These are phyloP conservation scores for Keqinozyma sinolaborantium DNA, from an alignment of 1,139 yeast species.

Conservation along the genomic window DNA sequence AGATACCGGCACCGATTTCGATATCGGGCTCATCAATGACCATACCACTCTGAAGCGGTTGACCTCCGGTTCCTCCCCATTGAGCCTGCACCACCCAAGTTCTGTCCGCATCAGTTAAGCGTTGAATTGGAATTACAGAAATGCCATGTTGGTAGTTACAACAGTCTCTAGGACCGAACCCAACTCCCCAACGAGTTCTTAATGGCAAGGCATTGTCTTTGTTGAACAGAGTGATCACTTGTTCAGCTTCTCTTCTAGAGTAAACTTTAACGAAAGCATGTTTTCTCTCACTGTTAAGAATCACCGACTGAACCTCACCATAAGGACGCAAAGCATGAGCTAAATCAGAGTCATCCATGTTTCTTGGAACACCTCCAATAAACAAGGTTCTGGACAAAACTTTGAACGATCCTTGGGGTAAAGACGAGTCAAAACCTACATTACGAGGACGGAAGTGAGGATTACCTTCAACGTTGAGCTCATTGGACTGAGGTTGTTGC, in stretches of 20 bases:
- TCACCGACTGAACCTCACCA: constrained; percentile 93
- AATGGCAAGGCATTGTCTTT: constrained; percentile 50
- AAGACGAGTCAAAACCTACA: constrained; percentile 62
- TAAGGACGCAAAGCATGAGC: constrained; percentile 71
- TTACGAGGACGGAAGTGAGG: constrained; percentile 73
- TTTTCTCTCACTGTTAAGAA: constrained; percentile 80
- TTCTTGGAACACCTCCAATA: constrained; percentile 87
- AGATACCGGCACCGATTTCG: constrained; percentile 90
- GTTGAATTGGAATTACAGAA: constrained; percentile 78
- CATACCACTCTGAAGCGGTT: constrained; percentile 75
- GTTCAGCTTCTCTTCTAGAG: constrained; percentile 91
- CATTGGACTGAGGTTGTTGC: constrained; percentile 31
- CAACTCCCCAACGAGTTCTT: constrained; percentile 98
- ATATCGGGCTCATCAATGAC: constrained; percentile 97
- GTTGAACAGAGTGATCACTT: constrained; percentile 56
- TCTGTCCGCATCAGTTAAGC: constrained; percentile 91
- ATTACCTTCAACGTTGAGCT: constrained; percentile 63
- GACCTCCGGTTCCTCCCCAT: constrained; percentile 97
- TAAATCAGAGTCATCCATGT: constrained; percentile 74
- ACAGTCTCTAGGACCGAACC: constrained; percentile 98
- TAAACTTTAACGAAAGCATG: constrained; percentile 97
- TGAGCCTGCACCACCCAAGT: constrained; percentile 88
- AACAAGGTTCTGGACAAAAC: constrained; percentile 88
- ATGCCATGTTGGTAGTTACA: constrained; percentile 91
- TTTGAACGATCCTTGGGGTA: constrained; percentile 79